Conservation (phyloP, 345 rosid genomes). For the Trapa incisa region DNA sequence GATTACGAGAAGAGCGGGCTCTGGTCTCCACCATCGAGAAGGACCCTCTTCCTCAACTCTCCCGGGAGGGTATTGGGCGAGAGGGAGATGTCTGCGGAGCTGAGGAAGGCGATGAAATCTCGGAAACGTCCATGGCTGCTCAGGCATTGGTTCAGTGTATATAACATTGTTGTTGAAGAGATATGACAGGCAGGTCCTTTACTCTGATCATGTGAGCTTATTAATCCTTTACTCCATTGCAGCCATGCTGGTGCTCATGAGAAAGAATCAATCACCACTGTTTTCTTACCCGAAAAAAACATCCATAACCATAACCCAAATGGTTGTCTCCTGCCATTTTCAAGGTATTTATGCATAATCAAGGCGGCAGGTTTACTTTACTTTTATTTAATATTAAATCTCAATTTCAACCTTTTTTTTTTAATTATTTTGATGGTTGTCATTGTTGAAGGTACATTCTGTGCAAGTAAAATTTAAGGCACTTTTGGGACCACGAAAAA, state of each 20-base stretch:
- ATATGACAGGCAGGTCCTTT: neutral
- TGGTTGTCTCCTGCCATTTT: too few species aligned
- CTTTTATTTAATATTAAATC: too few species aligned
- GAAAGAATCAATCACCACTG: neutral
- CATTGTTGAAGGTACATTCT: too few species aligned
- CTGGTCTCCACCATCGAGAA: constrained; percentile 26
- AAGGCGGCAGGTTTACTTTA: too few species aligned
- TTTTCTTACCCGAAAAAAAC: neutral
- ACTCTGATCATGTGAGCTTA: neutral
- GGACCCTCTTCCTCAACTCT: constrained; percentile 17
- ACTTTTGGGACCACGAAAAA: too few species aligned
- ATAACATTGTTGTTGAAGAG: too few species aligned
- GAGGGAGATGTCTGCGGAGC: constrained; percentile 41
- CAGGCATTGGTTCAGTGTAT: constrained; percentile 11
- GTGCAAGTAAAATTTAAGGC: too few species aligned
- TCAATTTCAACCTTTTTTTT: too few species aligned
- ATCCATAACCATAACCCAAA: neutral
- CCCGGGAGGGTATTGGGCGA: constrained; percentile 32
- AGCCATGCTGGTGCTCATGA: constrained; percentile 7
- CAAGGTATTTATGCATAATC: too few species aligned
- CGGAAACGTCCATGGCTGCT: constrained; percentile 14
- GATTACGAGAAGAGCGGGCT: constrained; percentile 26
- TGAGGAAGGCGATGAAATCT: constrained; percentile 21
- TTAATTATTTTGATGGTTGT: too few species aligned
- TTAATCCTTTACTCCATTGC: neutral